Percentiles rank a stretch among this genome's conserved stretches.
Conservation (phyloP, 2,329 filamentous ascomycete genomes). For the Fusarium lateritium region DNA sequence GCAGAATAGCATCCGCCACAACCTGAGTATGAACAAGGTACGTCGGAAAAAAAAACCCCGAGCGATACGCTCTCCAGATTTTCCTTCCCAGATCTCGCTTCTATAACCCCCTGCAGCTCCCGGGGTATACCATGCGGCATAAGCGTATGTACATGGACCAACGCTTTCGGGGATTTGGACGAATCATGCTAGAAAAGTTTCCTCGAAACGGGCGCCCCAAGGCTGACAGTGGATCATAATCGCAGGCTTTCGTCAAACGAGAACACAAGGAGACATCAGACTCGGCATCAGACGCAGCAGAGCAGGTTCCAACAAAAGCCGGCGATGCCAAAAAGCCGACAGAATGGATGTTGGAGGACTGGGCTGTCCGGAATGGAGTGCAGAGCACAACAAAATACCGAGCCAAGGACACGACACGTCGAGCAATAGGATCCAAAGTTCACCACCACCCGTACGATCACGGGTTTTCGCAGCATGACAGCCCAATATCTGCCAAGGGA, state of each 20-base stretch:
- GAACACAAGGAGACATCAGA: constrained; percentile 51
- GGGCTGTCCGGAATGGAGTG: constrained; percentile 79
- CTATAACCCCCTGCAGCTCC: constrained; percentile 8
- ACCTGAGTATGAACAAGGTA: constrained; percentile 96
- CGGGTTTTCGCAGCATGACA: constrained; percentile 40
- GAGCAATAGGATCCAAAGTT: constrained; percentile 31
- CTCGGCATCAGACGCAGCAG: constrained; percentile 10
- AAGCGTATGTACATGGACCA: constrained; percentile 28
- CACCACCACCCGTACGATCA: constrained; percentile 34
- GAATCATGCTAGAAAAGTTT: constrained; percentile 4
- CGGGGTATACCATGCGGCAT: constrained; percentile 23
- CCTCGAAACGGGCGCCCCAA: not conserved
- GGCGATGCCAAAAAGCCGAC: constrained; percentile 73
- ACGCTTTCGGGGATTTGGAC: constrained; percentile 15
- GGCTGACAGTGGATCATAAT: constrained; percentile 34
- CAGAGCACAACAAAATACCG: constrained; percentile 89
- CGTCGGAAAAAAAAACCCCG: constrained; percentile 42
- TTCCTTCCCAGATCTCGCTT: constrained; percentile 30
- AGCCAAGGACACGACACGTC: constrained; percentile 59
- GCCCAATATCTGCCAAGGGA: constrained; percentile 51
- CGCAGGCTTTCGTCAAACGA: constrained; percentile 61
- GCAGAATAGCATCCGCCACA: constrained; percentile 97
- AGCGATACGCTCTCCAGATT: constrained; percentile 27
- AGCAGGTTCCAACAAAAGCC: constrained; percentile 20
- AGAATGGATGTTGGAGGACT: constrained; percentile 82